Percentiles rank a stretch among this genome's conserved stretches.
Evolutionary conservation across 1,139 yeast species (phyloP).

Genomic region (Geotrichum aggregatum): DNA sequence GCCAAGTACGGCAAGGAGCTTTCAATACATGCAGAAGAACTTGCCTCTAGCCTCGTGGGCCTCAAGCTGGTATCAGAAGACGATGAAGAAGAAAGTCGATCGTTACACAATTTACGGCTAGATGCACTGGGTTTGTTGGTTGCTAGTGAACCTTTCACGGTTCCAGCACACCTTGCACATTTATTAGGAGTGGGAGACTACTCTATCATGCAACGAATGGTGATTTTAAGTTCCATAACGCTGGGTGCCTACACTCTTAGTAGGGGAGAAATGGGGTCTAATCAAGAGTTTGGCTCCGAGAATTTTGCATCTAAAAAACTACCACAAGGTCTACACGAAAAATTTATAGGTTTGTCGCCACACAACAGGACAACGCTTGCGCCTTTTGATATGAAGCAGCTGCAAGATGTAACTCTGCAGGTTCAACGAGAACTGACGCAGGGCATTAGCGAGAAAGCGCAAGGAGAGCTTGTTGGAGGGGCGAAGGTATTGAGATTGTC

Average conservation of each 20-base stretch:
- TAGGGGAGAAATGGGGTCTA: slow-evolving; percentile 43
- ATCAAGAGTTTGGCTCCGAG: slow-evolving; percentile 46
- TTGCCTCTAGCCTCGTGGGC: slow-evolving; percentile 48
- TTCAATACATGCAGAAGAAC: slow-evolving; percentile 45
- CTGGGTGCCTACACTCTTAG: slow-evolving; percentile 42
- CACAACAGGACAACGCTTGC: neutral
- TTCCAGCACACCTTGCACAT: slow-evolving; percentile 41
- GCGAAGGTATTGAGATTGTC: slow-evolving; percentile 55
- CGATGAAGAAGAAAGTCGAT: slow-evolving; percentile 48
- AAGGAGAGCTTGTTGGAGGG: slow-evolving; percentile 41
- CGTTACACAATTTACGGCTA: slow-evolving; percentile 51
- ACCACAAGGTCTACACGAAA: slow-evolving; percentile 47
- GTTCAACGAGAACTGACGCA: slow-evolving; percentile 31
- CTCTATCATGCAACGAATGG: slow-evolving; percentile 58
- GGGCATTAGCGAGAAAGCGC: slow-evolving; percentile 44
- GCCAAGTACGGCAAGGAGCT: slow-evolving; percentile 54
- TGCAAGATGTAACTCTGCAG: slow-evolving; percentile 9
- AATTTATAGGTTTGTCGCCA: slow-evolving; percentile 22
- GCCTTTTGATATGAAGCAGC: slow-evolving; percentile 13
- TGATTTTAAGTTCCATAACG: slow-evolving; percentile 52
- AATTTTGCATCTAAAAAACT: slow-evolving; percentile 45
- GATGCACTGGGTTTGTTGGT: slow-evolving; percentile 52
- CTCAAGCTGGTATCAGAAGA: slow-evolving; percentile 32
- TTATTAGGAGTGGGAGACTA: slow-evolving; percentile 58
- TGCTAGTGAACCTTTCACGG: slow-evolving; percentile 45